These are phyloP conservation scores for Hermanozyma aechmeae DNA, from an alignment of 805 yeast genomes.

Conservation along the genomic window DNA sequence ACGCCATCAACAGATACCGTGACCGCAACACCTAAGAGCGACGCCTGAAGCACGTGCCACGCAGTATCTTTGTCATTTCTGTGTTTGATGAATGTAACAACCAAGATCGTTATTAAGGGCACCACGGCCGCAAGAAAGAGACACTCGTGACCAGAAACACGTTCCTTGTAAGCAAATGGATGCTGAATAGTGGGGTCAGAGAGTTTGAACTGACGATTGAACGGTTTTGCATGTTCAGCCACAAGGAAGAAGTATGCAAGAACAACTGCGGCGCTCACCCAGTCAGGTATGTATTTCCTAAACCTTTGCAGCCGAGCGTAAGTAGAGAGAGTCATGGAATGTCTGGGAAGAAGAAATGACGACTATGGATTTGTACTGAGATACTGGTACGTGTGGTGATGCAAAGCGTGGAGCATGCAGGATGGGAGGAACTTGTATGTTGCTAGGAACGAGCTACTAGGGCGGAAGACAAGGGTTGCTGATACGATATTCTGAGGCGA, in stretches of 20 bases:
- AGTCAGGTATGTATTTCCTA: constrained; percentile 18
- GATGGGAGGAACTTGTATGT: no score
- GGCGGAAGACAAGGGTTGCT: no score
- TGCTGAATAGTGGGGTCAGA: constrained; percentile 24
- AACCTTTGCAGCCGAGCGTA: constrained; percentile 11
- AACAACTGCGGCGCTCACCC: constrained; percentile 17
- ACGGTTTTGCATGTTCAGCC: constrained; percentile 25
- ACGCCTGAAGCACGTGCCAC: constrained; percentile 19
- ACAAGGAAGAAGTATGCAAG: constrained; percentile 17
- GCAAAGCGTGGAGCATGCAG: no score
- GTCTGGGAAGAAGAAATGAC: neutral
- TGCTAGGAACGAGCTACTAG: no score
- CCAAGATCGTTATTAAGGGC: constrained; percentile 14
- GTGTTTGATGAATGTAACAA: constrained; percentile 6
- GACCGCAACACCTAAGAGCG: constrained; percentile 20
- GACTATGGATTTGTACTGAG: no score
- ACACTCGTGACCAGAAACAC: constrained; percentile 19
- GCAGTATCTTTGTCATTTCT: constrained; percentile 4
- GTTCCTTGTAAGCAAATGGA: constrained; percentile 23
- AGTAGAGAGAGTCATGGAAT: neutral
- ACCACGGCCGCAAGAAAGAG: constrained; percentile 17
- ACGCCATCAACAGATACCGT: constrained; percentile 22
- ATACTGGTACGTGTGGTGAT: no score
- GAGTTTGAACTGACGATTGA: constrained; percentile 24
- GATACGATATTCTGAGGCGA: no score